These are phyloP conservation scores for Wallacemonas collosoma DNA, from an alignment of 208 protist genomes.

Conservation along the genomic window DNA sequence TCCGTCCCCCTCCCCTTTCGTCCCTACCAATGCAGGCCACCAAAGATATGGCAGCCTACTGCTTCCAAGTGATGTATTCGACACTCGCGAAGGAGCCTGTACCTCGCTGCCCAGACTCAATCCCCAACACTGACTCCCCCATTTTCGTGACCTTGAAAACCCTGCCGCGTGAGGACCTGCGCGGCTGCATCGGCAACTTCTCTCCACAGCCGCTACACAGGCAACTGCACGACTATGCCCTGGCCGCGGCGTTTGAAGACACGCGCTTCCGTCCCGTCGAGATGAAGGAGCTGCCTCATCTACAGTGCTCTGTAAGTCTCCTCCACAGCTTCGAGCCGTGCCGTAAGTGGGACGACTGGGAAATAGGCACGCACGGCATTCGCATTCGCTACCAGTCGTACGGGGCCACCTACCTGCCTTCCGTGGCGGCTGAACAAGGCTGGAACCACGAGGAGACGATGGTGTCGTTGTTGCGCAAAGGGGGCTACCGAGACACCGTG, in stretches of 20 bases:
- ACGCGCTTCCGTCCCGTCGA: slow-evolving; percentile 70
- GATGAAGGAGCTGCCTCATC: slow-evolving; percentile 56
- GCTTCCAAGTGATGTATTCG: slow-evolving; percentile 68
- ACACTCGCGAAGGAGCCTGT: slow-evolving; percentile 35
- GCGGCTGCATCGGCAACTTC: slow-evolving; percentile 89
- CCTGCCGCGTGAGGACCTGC: slow-evolving; percentile 52
- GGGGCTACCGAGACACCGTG: slow-evolving; percentile 60
- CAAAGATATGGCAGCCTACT: slow-evolving; percentile 86
- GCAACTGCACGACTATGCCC: slow-evolving; percentile 72
- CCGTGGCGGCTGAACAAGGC: slow-evolving; percentile 69
- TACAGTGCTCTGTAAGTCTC: slow-evolving; percentile 81
- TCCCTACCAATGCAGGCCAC: slow-evolving; percentile 44
- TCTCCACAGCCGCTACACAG: slow-evolving; percentile 53
- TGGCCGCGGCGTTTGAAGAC: slow-evolving; percentile 75
- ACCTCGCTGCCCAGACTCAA: slow-evolving; percentile 42
- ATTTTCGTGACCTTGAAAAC: slow-evolving; percentile 82
- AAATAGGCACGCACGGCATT: slow-evolving; percentile 83
- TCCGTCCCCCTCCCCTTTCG: not conserved
- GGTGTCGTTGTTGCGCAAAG: slow-evolving; percentile 67
- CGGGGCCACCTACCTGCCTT: slow-evolving; percentile 81
- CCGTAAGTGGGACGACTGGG: slow-evolving; percentile 77
- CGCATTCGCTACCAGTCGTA: slow-evolving; percentile 58
- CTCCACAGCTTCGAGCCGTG: slow-evolving; percentile 83
- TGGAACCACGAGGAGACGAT: slow-evolving; percentile 79
- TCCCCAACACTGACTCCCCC: slow-evolving; percentile 66